Conservation (phyloP, 306 rosid species). For the Acacia melanoxylon region DNA sequence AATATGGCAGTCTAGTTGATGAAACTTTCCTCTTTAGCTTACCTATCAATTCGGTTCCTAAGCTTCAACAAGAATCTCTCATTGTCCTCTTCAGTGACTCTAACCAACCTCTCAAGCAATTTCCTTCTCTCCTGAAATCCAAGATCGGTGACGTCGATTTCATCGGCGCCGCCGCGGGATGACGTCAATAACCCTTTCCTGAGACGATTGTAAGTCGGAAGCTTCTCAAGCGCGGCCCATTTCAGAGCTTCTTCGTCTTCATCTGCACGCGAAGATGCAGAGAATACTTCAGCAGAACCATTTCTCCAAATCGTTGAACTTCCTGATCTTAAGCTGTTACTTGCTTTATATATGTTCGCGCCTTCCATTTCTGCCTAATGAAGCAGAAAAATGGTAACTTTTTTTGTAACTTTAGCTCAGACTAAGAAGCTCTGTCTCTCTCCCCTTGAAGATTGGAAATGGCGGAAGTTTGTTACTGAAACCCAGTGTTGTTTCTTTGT, state of each 20-base stretch:
- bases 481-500: neutral
- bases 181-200: conserved; percentile 64
- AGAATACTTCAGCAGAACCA: conserved; percentile 43
- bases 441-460: neutral
- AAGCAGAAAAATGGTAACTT: neutral
- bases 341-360: conserved; percentile 38
- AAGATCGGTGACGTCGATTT: conserved; percentile 56
- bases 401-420: neutral
- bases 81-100: conserved; percentile 45
- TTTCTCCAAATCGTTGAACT: conserved; percentile 48
- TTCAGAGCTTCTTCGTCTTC: conserved; percentile 71
- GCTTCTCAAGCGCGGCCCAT: conserved; percentile 74
- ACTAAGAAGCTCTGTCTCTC: neutral
- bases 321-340: conserved; percentile 32
- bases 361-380: conserved; percentile 42
- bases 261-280: conserved; percentile 36
- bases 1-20: neutral
- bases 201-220: conserved; percentile 72
- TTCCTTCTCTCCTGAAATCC: conserved; percentile 44
- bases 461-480: neutral
- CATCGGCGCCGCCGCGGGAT: conserved; percentile 42
- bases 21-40: neutral
- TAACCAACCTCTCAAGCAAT: conserved; percentile 45
- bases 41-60: conserved; percentile 71
- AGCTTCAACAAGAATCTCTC: conserved; percentile 56